Evolutionary conservation across 2,329 filamentous ascomycete genomes (phyloP).

Genomic region (Waltergamsia citrina): DNA sequence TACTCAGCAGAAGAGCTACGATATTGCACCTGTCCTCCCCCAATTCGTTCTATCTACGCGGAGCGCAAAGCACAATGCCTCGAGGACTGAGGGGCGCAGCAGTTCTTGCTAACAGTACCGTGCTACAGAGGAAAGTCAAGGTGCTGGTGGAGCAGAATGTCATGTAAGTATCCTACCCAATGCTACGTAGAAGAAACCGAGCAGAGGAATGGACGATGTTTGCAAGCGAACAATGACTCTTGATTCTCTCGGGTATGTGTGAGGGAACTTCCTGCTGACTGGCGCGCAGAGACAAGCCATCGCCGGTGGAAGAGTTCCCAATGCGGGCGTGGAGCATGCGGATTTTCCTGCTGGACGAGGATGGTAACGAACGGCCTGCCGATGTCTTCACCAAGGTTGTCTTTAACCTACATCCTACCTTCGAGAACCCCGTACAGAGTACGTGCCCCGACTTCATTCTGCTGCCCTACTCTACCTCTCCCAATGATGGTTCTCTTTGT

Average conservation of each 20-base stretch:
- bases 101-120: no score
- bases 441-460: constrained; percentile 33
- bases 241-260: no score
- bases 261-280: constrained; percentile 11
- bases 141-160: constrained; percentile 86
- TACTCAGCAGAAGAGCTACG: not conserved
- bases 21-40: no score
- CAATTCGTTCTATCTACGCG: no score
- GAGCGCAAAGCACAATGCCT: no score
- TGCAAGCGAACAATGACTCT: not conserved
- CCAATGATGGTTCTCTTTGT: no score
- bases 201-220: not conserved
- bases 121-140: constrained; percentile 83
- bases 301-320: constrained; percentile 77
- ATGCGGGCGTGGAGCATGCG: constrained; percentile 90
- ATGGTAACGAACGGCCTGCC: constrained; percentile 74
- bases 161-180: constrained; percentile 56
- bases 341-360: constrained; percentile 74
- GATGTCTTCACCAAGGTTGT: constrained; percentile 84
- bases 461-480: no score
- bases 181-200: not conserved
- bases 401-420: constrained; percentile 91
- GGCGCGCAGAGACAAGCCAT: constrained; percentile 59
- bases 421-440: constrained; percentile 82
- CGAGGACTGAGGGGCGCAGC: no score